Conservation (phyloP, 2,329 filamentous ascomycete genomes). For the Nemania sp. region DNA sequence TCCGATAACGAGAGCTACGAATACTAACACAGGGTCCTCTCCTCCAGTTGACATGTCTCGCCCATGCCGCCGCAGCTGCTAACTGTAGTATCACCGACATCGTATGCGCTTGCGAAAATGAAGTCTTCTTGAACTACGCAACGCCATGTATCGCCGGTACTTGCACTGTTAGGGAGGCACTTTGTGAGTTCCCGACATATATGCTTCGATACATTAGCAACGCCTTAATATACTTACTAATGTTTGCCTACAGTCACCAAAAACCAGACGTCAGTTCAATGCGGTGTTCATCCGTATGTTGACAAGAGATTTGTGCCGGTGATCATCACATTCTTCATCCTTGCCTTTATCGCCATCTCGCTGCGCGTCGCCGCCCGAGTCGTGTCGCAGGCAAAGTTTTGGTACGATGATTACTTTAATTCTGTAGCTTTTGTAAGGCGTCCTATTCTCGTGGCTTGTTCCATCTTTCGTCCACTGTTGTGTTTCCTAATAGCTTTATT, state of each 20-base stretch:
- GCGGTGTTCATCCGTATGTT: slow-evolving; percentile 14
- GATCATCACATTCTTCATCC: slow-evolving; percentile 22
- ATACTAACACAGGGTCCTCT: slow-evolving; percentile 5
- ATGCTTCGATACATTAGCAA: not conserved
- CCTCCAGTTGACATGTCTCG: slow-evolving; percentile 22
- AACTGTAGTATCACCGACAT: slow-evolving; percentile 22
- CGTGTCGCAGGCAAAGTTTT: slow-evolving; percentile 21
- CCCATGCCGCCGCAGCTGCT: slow-evolving; percentile 7
- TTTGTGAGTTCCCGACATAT: slow-evolving; percentile 15
- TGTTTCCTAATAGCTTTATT: not conserved
- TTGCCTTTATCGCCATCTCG: slow-evolving; percentile 16
- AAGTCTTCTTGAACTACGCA: slow-evolving; percentile 11
- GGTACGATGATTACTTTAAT: slow-evolving; percentile 34
- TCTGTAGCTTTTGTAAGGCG: slow-evolving; percentile 26
- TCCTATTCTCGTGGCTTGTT: not conserved
- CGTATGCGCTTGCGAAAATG: slow-evolving; percentile 19
- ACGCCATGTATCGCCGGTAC: slow-evolving; percentile 11
- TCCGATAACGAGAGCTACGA: too few species aligned
- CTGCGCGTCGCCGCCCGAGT: slow-evolving; percentile 19
- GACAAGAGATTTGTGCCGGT: slow-evolving; percentile 20
- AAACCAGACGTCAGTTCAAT: slow-evolving; percentile 27
- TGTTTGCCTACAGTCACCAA: slow-evolving; percentile 12
- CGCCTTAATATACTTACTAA: not conserved
- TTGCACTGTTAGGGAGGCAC: slow-evolving; percentile 26
- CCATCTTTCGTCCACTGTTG: too few species aligned